Conservation (phyloP, 148 eudicot species). For the Rhododendron williamsianum region DNA sequence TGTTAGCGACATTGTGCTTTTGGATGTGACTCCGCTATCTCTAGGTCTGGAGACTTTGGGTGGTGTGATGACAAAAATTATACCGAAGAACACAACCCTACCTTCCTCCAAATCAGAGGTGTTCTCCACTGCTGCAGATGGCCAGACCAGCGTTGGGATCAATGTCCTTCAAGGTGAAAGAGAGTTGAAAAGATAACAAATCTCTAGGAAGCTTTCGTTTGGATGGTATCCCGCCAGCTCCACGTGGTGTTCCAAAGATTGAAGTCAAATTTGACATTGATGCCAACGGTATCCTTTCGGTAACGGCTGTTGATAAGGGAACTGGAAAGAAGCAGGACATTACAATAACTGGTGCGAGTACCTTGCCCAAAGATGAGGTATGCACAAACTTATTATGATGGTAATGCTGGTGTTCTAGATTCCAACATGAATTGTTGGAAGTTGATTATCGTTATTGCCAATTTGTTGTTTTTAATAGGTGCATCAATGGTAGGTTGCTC, state of each 20-base stretch:
- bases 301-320: conserved; percentile 40
- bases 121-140: conserved; percentile 55
- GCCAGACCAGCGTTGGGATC: conserved; percentile 51
- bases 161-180: conserved; percentile 50
- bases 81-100: conserved; percentile 44
- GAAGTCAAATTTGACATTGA: conserved; percentile 45
- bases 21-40: conserved; percentile 48
- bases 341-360: conserved; percentile 50
- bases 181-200: conserved; percentile 45
- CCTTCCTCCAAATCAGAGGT: conserved; percentile 56
- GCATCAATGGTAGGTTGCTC: background rate
- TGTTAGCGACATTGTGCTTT: conserved; percentile 45
- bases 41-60: conserved; percentile 46
- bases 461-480: background rate
- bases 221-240: conserved; percentile 53
- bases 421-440: background rate
- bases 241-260: conserved; percentile 50
- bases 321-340: conserved; percentile 57
- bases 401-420: background rate
- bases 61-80: conserved; percentile 57
- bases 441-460: background rate
- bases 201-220: conserved; percentile 47
- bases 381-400: background rate
- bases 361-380: conserved; percentile 52
- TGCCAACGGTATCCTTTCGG: conserved; percentile 45